phyloP scores from a whole-genome alignment of 768 basidiomycete species.

The Hortiboletus flavorubellus region DNA sequence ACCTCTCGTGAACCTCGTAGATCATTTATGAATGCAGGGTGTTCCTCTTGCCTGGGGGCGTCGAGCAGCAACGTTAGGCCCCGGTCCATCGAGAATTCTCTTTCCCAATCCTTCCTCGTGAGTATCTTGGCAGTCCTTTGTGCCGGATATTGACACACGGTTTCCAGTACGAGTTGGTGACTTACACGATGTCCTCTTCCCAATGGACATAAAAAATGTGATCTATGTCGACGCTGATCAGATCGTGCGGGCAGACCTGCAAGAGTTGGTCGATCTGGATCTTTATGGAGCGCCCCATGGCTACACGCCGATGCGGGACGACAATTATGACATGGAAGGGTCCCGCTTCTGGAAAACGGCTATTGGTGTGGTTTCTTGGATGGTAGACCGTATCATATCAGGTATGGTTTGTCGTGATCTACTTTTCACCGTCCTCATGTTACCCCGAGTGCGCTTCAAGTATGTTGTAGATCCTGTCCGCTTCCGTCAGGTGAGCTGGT shows the following conservation, averaged over 20 bases:
- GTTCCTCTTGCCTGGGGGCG: slow-evolving; percentile 52
- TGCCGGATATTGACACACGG: slow-evolving; percentile 38
- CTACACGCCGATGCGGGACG: slow-evolving; percentile 97
- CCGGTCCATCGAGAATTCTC: slow-evolving; percentile 99
- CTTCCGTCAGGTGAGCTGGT: slow-evolving; percentile 72
- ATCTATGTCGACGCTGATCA: slow-evolving; percentile 99
- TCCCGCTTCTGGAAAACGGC: slow-evolving; percentile 98
- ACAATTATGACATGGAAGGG: slow-evolving; percentile 93
- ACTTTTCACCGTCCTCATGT: slow-evolving; percentile 4
- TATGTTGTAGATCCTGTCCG: slow-evolving; percentile 95
- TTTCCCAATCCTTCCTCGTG: slow-evolving; percentile 94
- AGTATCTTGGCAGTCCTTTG: slow-evolving; percentile 21
- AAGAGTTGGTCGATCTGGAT: slow-evolving; percentile 92
- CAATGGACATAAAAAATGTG: slow-evolving; percentile 98
- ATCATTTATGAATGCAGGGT: too few species aligned
- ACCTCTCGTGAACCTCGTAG: too few species aligned
- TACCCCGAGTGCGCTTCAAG: slow-evolving; percentile 60
- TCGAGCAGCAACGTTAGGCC: slow-evolving; percentile 88
- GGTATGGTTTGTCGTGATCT: slow-evolving; percentile 43
- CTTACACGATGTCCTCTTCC: slow-evolving; percentile 98
- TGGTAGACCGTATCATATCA: slow-evolving; percentile 92
- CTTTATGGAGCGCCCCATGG: slow-evolving; percentile 92
- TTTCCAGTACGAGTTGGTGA: slow-evolving; percentile 96
- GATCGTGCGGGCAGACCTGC: slow-evolving; percentile 91
- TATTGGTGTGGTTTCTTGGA: slow-evolving; percentile 89